Evolutionary conservation across 495 filamentous ascomycete genomes (phyloP).

Genomic region (Penicillium longicatenatum): DNA sequence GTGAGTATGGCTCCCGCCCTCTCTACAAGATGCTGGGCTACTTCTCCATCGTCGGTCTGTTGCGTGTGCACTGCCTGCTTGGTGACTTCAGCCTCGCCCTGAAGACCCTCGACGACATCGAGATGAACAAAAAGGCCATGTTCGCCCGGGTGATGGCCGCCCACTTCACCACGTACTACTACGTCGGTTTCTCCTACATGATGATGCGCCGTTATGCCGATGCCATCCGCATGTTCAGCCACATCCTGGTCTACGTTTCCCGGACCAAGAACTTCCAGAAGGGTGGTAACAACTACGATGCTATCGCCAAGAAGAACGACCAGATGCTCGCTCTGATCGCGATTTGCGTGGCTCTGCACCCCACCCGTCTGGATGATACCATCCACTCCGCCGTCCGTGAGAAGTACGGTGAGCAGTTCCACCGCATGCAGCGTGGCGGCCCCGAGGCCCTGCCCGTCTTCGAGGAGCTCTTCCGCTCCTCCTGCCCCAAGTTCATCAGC

Average conservation of each 20-base stretch:
- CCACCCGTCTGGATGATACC: slow-evolving; percentile 95
- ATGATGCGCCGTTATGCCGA: slow-evolving; percentile 99
- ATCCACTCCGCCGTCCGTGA: slow-evolving; percentile 97
- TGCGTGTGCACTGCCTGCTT: slow-evolving; percentile 93
- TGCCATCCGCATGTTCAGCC: slow-evolving; percentile 98
- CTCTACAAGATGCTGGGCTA: slow-evolving; percentile 98
- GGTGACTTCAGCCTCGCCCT: slow-evolving; percentile 97
- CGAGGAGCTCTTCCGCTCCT: slow-evolving; percentile 91
- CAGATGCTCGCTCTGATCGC: slow-evolving; percentile 99
- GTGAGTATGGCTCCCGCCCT: slow-evolving; percentile 90
- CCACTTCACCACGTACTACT: slow-evolving; percentile 99
- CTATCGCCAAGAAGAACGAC: slow-evolving; percentile 98
- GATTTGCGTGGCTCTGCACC: slow-evolving; percentile 97
- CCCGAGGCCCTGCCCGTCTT: slow-evolving; percentile 93
- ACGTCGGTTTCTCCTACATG: slow-evolving; percentile 99
- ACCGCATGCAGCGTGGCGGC: slow-evolving; percentile 91
- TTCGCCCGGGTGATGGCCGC: slow-evolving; percentile 99
- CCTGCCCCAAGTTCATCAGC: slow-evolving; percentile 99
- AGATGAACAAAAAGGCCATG: slow-evolving; percentile 99
- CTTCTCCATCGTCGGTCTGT: slow-evolving; percentile 96
- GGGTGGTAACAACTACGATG: slow-evolving; percentile 90
- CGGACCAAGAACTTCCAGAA: slow-evolving; percentile 99
- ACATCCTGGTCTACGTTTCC: slow-evolving; percentile 98
- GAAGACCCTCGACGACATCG: slow-evolving; percentile 98
- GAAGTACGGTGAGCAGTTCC: slow-evolving; percentile 98